A percentile compares a stretch with the other conserved stretches of the same genome.
Conservation (phyloP, 208 protist species). For the Naegleria lovaniensis region DNA sequence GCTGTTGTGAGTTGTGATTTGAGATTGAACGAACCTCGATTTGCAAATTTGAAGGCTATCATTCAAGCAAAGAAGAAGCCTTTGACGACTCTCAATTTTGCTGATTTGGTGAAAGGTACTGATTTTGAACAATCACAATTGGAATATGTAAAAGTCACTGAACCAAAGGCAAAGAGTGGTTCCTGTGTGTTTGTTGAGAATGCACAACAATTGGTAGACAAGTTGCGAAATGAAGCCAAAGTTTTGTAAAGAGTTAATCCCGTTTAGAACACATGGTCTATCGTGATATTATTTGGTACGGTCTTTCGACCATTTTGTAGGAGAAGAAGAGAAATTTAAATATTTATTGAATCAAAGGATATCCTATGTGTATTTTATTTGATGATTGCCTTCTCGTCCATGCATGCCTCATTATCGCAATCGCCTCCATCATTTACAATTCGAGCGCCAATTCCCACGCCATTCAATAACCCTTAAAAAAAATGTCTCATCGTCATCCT, state of each 20-base stretch:
- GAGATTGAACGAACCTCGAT: conserved; percentile 88
- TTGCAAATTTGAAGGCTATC: conserved; percentile 91
- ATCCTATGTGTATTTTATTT: too few relatives aligned
- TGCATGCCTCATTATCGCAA: too few relatives aligned
- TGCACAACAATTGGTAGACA: conserved; percentile 77
- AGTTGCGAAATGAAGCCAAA: conserved; percentile 81
- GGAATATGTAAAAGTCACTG: conserved; percentile 25
- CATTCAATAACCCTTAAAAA: background rate
- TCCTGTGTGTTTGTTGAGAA: conserved; percentile 74
- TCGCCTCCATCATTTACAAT: too few relatives aligned
- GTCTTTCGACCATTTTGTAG: too few relatives aligned
- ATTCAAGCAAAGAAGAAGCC: conserved; percentile 95
- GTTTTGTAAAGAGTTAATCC: conserved; percentile 52
- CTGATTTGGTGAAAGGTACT: conserved; percentile 57
- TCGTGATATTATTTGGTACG: too few relatives aligned
- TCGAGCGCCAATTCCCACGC: too few relatives aligned
- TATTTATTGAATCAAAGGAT: background rate
- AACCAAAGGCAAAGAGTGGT: conserved; percentile 63
- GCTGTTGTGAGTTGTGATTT: conserved; percentile 76
- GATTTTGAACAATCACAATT: conserved; percentile 38
- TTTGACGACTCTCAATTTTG: conserved; percentile 37
- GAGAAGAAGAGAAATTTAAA: background rate
- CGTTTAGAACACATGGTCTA: too few relatives aligned
- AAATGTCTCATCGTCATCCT: background rate
- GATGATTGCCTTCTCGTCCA: too few relatives aligned